Base-by-base conservation (phyloP, 345 rosid genomes). In the Cardamine occulta region DNA sequence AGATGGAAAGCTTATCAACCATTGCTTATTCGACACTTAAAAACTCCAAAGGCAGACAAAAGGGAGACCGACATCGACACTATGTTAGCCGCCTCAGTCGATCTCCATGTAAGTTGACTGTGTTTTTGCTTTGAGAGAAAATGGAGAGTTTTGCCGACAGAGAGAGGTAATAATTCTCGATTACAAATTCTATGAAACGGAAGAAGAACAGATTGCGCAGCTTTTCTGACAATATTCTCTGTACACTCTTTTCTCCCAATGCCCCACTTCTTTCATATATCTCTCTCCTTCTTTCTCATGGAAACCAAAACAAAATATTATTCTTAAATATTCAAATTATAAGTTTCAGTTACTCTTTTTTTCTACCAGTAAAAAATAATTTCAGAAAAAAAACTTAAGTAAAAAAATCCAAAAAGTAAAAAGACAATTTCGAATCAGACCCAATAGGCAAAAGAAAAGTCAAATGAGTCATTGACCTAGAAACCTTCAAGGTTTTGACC, bases 141-240 rank as follows among this genome's bases (percentile, higher is more conserved):
- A n/a, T n/a, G n/a, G n/a, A n/a, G n/a, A n/a, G n/a, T n/a, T n/a
- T n/a, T n/a, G n/a, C n/a, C n/a, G n/a, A n/a, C n/a, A n/a, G n/a
- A n/a, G n/a, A n/a, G n/a, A n/a, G n/a, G n/a, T n/a, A n/a, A n/a
- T n/a, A n/a, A n/a, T n/a, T n/a, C n/a, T n/a, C n/a, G n/a, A n/a
- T n/a, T n/a, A n/a, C n/a, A n/a, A n/a, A n/a, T n/a, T n/a, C n/a
- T n/a, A n/a, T n/a, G n/a, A n/a, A n/a, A n/a, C n/a, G n/a, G n/a
- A n/a, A n/a, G n/a, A n/a, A n/a, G n/a, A n/a, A n/a, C n/a, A n/a
- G n/a, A n/a, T n/a, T n/a, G n/a, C n/a, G n/a, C n/a, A n/a, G n/a
- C 77, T 67, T 78, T 78, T 52, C 92, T 87, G 95, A 89, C 92
- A 89, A 84, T 87, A 87, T 86, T 86, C 90, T 85, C 89, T 89